These are phyloP conservation scores for Purshia tridentata DNA, from an alignment of 306 rosid species.

Conservation along the genomic window DNA sequence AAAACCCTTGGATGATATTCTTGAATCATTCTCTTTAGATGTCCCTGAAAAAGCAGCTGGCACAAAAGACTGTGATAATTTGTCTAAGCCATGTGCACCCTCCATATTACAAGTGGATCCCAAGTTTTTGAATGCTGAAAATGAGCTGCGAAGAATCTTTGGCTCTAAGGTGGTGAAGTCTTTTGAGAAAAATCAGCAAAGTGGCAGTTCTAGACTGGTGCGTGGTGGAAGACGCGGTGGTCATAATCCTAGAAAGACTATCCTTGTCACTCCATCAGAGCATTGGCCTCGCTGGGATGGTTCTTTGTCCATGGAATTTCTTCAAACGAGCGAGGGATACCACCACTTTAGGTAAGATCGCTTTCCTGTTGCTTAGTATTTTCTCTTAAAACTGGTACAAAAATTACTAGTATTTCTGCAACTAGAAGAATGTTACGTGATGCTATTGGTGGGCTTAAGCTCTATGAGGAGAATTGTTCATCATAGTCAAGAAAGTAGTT, in stretches of 20 bases:
- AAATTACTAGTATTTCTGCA: background rate
- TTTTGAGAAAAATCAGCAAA: constrained; percentile 73
- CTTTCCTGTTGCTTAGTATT: constrained; percentile 14
- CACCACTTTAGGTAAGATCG: constrained; percentile 66
- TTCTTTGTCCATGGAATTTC: constrained; percentile 80
- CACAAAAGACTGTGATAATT: constrained; percentile 27
- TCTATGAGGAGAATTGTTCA: background rate
- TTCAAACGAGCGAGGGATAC: constrained; percentile 58
- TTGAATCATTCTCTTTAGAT: constrained; percentile 54
- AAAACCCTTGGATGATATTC: constrained; percentile 54
- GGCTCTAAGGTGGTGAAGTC: constrained; percentile 95
- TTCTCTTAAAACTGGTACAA: background rate
- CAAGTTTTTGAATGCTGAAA: constrained; percentile 81
- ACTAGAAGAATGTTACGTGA: background rate
- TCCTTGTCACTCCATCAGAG: constrained; percentile 72
- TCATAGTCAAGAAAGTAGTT: background rate
- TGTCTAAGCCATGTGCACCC: constrained; percentile 37
- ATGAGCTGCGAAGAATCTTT: constrained; percentile 86
- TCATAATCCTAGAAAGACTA: constrained; percentile 61
- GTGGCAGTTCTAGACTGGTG: constrained; percentile 71
- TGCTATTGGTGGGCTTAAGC: background rate
- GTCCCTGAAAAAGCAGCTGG: constrained; percentile 31
- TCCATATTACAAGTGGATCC: constrained; percentile 70
- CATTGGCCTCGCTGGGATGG: constrained; percentile 94
- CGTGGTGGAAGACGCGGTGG: constrained; percentile 76